Percentiles rank a stretch among this genome's conserved stretches.
Conservation (phyloP, 768 basidiomycete genomes). For the Coprinopsis marcescibilis region DNA sequence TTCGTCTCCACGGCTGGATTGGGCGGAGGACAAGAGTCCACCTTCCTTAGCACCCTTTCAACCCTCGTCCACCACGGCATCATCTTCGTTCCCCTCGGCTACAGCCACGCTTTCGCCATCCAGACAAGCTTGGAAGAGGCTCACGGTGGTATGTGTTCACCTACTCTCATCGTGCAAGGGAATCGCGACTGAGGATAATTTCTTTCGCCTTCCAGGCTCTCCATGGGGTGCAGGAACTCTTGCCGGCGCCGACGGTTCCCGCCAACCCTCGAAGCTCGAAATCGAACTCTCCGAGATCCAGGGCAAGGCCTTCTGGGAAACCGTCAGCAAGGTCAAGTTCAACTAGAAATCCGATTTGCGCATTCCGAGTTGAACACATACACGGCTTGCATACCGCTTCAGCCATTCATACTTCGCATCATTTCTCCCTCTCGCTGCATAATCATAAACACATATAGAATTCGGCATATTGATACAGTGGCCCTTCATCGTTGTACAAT, state of each 20-base stretch:
- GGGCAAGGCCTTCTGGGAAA: slow-evolving; percentile 46
- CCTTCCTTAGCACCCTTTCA: slow-evolving; percentile 44
- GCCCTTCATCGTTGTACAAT: too few relatives aligned
- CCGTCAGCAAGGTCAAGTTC: slow-evolving; percentile 22
- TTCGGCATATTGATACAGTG: too few relatives aligned
- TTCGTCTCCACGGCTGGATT: slow-evolving; percentile 71
- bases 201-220: slow-evolving; percentile 38
- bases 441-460: too few relatives aligned
- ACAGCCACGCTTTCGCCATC: slow-evolving; percentile 39
- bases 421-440: too few relatives aligned
- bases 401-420: too few relatives aligned
- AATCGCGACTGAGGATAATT: neutral
- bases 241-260: slow-evolving; percentile 38
- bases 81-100: slow-evolving; percentile 67
- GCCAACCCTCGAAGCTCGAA: slow-evolving; percentile 45
- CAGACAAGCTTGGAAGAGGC: slow-evolving; percentile 38
- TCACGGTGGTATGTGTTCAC: slow-evolving; percentile 45
- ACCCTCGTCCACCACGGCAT: slow-evolving; percentile 73
- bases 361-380: too few relatives aligned
- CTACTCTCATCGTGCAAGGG: neutral
- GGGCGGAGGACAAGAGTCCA: slow-evolving; percentile 75
- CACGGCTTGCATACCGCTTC: too few relatives aligned
- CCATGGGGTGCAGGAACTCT: slow-evolving; percentile 77
- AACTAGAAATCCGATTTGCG: too few relatives aligned
- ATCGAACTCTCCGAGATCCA: slow-evolving; percentile 45